These are phyloP conservation scores for Jamesozyma spencerorum DNA, from an alignment of 805 yeast species.

Conservation along the genomic window DNA sequence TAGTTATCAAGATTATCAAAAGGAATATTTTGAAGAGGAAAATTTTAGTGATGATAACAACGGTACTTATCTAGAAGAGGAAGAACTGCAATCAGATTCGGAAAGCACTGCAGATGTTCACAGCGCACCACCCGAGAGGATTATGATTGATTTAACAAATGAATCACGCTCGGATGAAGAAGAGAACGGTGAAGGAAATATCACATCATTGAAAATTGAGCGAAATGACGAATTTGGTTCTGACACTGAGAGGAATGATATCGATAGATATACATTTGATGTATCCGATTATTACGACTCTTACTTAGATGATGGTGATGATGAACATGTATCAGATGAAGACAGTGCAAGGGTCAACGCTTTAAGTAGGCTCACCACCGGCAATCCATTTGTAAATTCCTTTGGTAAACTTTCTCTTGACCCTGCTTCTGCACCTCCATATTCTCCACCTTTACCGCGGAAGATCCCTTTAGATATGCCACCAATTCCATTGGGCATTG, in stretches of 20 bases:
- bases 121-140: not conserved
- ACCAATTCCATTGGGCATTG: too few relatives aligned
- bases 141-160: constrained; percentile 1
- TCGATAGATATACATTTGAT: constrained; percentile 7
- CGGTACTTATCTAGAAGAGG: not conserved
- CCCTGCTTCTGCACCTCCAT: too few relatives aligned
- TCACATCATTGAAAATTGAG: not conserved
- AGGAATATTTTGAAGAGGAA: not conserved
- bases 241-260: constrained; percentile 3
- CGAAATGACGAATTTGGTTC: not conserved
- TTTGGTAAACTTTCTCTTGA: not conserved
- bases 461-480: not conserved
- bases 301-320: constrained; percentile 10
- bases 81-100: not conserved
- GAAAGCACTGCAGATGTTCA: not conserved
- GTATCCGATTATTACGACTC: constrained; percentile 4
- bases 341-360: constrained; percentile 13
- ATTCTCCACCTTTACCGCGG: not conserved
- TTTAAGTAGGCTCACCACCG: constrained; percentile 9
- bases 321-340: constrained; percentile 8
- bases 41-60: constrained; percentile 1
- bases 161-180: constrained; percentile 1
- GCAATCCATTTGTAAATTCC: not conserved
- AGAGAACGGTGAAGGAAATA: not conserved
- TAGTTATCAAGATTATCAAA: constrained; percentile 6